phyloP scores from a whole-genome alignment of 257 asterid species.

The Ajuga chamaepitys region DNA sequence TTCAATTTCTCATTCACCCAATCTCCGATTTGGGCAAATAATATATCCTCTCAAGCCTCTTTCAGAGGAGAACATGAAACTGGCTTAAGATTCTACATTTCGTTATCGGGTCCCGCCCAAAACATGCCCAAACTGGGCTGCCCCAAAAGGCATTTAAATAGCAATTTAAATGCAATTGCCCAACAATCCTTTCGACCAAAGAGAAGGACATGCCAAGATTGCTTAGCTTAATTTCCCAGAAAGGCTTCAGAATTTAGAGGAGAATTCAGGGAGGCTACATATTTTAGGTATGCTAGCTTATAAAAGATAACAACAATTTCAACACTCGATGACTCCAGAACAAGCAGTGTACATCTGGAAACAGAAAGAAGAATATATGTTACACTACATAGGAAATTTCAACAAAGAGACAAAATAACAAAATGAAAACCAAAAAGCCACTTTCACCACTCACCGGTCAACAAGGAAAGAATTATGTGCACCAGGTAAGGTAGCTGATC shows the following conservation, averaged over 20 bases:
- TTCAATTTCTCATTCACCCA: no score
- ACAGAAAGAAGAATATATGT: conserved; percentile 6
- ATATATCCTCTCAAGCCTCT: background rate
- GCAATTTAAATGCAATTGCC: background rate
- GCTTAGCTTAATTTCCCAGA: conserved; percentile 35
- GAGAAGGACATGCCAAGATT: conserved; percentile 70
- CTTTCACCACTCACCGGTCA: conserved; percentile 44
- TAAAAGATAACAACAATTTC: conserved; percentile 87
- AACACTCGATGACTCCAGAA: conserved; percentile 83
- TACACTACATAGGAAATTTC: background rate
- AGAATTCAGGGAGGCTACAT: conserved; percentile 51
- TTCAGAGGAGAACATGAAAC: conserved; percentile 2
- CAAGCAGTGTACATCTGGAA: conserved; percentile 75
- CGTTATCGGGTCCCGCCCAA: no score
- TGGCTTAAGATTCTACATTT: background rate
- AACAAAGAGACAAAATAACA: conserved; percentile 2
- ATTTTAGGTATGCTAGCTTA: conserved; percentile 74
- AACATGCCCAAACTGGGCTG: no score
- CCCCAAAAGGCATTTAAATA: no score
- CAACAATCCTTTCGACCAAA: conserved; percentile 55
- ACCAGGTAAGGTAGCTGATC: conserved; percentile 33
- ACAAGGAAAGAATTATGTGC: conserved; percentile 37
- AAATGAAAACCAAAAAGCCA: background rate
- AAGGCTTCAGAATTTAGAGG: conserved; percentile 39
- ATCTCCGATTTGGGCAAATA: no score